Percentiles rank a stretch among this genome's conserved stretches.
Evolutionary conservation across 1,139 yeast genomes (phyloP).

Genomic region (Sugiyamaella grinbergsii): DNA sequence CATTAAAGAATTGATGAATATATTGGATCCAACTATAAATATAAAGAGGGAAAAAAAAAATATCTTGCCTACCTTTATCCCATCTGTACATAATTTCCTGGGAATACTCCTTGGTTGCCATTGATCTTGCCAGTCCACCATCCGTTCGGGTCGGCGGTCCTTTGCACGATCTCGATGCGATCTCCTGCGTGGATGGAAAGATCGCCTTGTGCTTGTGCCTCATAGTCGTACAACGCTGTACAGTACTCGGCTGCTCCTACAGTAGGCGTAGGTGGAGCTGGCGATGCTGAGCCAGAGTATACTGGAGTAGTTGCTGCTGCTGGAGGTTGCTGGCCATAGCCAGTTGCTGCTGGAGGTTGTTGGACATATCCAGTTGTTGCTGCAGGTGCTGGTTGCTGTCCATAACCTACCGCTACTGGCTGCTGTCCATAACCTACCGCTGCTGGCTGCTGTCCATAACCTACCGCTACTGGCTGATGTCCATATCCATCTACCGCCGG

Average conservation of each 20-base stretch:
- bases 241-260: conserved; percentile 54
- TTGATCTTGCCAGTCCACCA: conserved; percentile 98
- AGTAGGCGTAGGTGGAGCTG: conserved; percentile 42
- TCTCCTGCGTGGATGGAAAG: conserved; percentile 86
- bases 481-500: conserved; percentile 25
- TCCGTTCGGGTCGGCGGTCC: conserved; percentile 81
- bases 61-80: conserved; percentile 32
- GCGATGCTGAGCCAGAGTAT: conserved; percentile 10
- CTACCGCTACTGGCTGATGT: conserved; percentile 33
- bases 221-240: conserved; percentile 74
- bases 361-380: conserved; percentile 31
- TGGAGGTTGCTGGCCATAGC: conserved; percentile 31
- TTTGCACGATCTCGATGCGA: conserved; percentile 76
- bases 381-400: conserved; percentile 33
- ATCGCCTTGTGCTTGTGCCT: conserved; percentile 89
- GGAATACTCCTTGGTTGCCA: conserved; percentile 89
- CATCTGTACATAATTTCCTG: conserved; percentile 93
- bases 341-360: conserved; percentile 29
- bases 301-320: conserved; percentile 41
- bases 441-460: conserved; percentile 37
- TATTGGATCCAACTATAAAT: neutral
- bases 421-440: conserved; percentile 33
- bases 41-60: neutral
- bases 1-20: neutral
- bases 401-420: conserved; percentile 28